Evolutionary conservation across 306 rosid species (phyloP).

Genomic region (Prunus persica): Prunus_persica_NCBIv2 NC_034014.1:30398501-30399000

Average conservation of each 20-base stretch:
- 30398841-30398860: constrained; percentile 79
- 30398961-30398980: constrained; percentile 29
- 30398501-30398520: background rate
- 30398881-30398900: background rate
- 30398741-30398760: background rate
- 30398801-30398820: constrained; percentile 83
- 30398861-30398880: constrained; percentile 13
- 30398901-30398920: background rate
- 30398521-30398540: background rate
- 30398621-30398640: constrained; percentile 95
- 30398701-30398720: background rate
- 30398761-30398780: constrained; percentile 73
- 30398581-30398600: constrained; percentile 16
- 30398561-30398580: constrained; percentile 5
- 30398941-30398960: background rate
- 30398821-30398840: constrained; percentile 83
- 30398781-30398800: constrained; percentile 82
- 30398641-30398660: constrained; percentile 99
- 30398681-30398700: constrained; percentile 13
- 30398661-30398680: constrained; percentile 90
- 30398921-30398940: background rate
- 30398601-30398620: constrained; percentile 85
- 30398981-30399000: constrained; percentile 91
- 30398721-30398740: constrained; percentile 8
- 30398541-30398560: too few species aligned